Evolutionary conservation across 108 stramenopile genomes (phyloP), one percentile per base, ranked within the genome.

Genomic region (Bacterosira constricta): DNA sequence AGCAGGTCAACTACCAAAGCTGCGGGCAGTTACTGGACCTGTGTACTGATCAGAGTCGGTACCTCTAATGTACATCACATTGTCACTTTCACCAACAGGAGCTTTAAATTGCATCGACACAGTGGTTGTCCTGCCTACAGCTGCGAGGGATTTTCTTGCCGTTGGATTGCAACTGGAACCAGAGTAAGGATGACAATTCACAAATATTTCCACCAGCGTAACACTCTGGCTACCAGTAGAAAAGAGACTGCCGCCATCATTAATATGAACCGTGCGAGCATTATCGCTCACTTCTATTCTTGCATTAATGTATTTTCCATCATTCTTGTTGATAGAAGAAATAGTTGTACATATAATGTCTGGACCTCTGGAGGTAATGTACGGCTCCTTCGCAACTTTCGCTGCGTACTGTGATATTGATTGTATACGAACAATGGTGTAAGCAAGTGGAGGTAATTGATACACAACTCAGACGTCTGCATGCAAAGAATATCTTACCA

Each of bases 181-280:
- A n/a, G 61, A 47, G 25, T 62, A 47, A 17, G 61, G 61, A 62
- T 62, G 61, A 6, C 46, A 45, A 18, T 62, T 49, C 2, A 49
- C 46, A 21, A 30, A 62, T 2, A 62, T 45, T 7, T 62, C 46
- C 38, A 62, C 61, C 39, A 17, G 6, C 13, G 39, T 27, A 6
- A 62, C 18, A n/a, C 27, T 42, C 15, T 62, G 61, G 13, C 11
- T 29, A 17, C 61, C 61, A n/a, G 61, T 39, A n/a, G 15, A 32
- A n/a, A 47, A 39, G 39, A 13, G 15, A 31, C 4, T n/a, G 6
- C 26, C 59, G 61, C 61, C 30, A 17, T 49, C 61, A 30, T 62
- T 32, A 29, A 11, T 9, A 25, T 44, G 59, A 3, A 27, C 35
- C 26, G 51, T 30, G 29, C 51, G 51, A 45, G 59, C 59, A 5